Evolutionary conservation across 768 basidiomycete species (phyloP).

Genomic region (Lactifluus hygrophoroides): DNA sequence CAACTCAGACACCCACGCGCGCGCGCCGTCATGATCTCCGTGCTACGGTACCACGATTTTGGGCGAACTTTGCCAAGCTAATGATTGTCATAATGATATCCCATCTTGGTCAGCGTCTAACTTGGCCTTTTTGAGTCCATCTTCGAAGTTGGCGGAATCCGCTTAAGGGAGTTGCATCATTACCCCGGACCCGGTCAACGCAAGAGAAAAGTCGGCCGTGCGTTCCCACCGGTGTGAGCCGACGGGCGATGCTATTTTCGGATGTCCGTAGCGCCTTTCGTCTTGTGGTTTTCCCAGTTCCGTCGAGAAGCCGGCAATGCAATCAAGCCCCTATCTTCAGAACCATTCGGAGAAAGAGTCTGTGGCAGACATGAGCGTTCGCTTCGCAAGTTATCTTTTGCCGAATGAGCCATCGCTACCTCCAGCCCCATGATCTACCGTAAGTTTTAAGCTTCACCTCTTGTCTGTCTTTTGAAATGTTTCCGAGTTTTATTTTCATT

Average conservation of each 20-base stretch:
- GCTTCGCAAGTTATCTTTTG: not conserved
- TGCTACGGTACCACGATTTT: not conserved
- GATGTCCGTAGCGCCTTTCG: slow-evolving; percentile 4
- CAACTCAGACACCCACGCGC: not conserved
- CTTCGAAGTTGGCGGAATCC: not conserved
- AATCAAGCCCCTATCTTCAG: slow-evolving; percentile 18
- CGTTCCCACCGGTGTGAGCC: slow-evolving; percentile 1
- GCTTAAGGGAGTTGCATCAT: not conserved
- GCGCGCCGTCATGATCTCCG: not conserved
- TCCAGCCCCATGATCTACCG: not conserved
- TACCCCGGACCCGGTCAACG: slow-evolving; percentile 7
- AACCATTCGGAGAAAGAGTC: not conserved
- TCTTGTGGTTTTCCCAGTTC: slow-evolving; percentile 11
- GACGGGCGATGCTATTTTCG: not conserved
- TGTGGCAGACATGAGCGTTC: not conserved
- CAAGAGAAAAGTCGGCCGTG: not conserved
- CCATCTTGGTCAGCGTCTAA: not conserved
- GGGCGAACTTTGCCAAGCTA: not conserved
- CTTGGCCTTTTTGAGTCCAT: not conserved
- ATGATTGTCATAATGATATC: not conserved
- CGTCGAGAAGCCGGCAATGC: slow-evolving; percentile 12
- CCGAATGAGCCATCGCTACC: not conserved
- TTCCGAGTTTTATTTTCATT: not conserved
- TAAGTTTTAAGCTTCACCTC: not conserved
- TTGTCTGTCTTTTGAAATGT: not conserved